phyloP scores from a whole-genome alignment of 164 flowering plant species.

The grape (Vitis vinifera) region ASM3070453v1 NC_081817.1:1379501-1380000 shows the following conservation, averaged over 20 bases:
- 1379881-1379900: conserved; percentile 7
- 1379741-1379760: conserved; percentile 75
- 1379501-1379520: too few relatives aligned
- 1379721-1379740: conserved; percentile 92
- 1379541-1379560: too few relatives aligned
- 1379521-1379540: too few relatives aligned
- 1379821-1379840: neutral
- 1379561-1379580: too few relatives aligned
- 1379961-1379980: too few relatives aligned
- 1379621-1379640: conserved; percentile 62
- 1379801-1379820: neutral
- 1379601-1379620: conserved; percentile 53
- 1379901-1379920: too few relatives aligned
- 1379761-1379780: conserved; percentile 69
- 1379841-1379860: neutral
- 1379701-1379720: conserved; percentile 71
- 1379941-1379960: too few relatives aligned
- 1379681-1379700: conserved; percentile 51
- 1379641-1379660: conserved; percentile 82
- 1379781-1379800: conserved; percentile 17
- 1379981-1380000: too few relatives aligned
- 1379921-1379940: too few relatives aligned
- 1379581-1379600: conserved; percentile 46
- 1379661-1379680: conserved; percentile 46
- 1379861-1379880: conserved; percentile 33